These are phyloP conservation scores for Isoetes engelmannii DNA, from an alignment of 83 land plant species.

Conservation along the genomic window DNA sequence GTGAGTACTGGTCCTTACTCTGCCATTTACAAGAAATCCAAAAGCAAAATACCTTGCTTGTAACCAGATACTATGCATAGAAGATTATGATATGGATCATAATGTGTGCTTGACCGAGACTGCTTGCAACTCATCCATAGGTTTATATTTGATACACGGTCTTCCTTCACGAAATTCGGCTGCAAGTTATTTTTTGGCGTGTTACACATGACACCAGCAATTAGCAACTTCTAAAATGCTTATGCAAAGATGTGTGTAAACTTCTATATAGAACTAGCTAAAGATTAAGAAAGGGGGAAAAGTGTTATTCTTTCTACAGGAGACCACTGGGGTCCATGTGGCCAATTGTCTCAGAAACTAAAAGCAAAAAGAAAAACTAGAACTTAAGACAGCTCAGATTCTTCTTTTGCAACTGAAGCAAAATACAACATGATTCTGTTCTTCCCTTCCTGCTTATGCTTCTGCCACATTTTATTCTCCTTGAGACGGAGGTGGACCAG, in stretches of 20 bases:
- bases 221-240: too few relatives aligned
- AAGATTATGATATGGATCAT: slow-evolving; percentile 91
- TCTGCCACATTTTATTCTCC: too few relatives aligned
- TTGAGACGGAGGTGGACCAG: too few relatives aligned
- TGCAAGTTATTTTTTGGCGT: slow-evolving; percentile 21
- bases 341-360: too few relatives aligned
- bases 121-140: slow-evolving; percentile 82
- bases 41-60: slow-evolving; percentile 54
- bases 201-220: not conserved
- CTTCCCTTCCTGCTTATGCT: too few relatives aligned
- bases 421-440: too few relatives aligned
- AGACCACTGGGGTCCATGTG: too few relatives aligned
- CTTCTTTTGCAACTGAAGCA: too few relatives aligned
- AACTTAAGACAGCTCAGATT: too few relatives aligned
- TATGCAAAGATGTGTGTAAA: too few relatives aligned
- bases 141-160: slow-evolving; percentile 50
- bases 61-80: slow-evolving; percentile 73
- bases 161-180: slow-evolving; percentile 40
- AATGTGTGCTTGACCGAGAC: slow-evolving; percentile 84
- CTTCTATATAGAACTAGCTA: not conserved
- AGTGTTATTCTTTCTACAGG: too few relatives aligned
- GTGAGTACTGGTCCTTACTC: not conserved
- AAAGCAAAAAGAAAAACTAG: not conserved
- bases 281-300: not conserved
- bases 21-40: not conserved